Conservation (phyloP, 1,284 basidiomycete species). For the Heterobasidion occidentale region DNA sequence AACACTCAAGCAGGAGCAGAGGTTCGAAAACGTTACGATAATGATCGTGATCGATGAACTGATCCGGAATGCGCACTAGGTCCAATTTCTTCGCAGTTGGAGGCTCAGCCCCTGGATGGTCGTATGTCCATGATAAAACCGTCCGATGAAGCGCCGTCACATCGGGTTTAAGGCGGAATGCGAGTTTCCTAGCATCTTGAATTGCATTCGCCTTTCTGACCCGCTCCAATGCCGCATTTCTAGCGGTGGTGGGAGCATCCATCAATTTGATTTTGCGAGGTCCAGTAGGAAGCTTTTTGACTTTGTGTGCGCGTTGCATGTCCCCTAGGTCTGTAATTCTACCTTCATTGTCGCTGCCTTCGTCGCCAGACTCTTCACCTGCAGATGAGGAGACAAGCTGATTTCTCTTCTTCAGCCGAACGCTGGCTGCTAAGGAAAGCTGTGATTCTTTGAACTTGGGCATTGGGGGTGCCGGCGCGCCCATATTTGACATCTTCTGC, state of each 20-base stretch:
- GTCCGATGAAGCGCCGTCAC: slow-evolving; percentile 71
- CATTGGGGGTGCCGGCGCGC: slow-evolving; percentile 14
- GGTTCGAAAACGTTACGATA: slow-evolving; percentile 82
- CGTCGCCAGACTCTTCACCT: slow-evolving; percentile 47
- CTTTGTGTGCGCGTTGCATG: slow-evolving; percentile 53
- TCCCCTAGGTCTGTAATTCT: slow-evolving; percentile 58
- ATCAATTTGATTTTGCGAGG: slow-evolving; percentile 68
- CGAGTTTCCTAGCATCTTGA: slow-evolving; percentile 56
- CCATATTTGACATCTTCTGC: slow-evolving; percentile 26
- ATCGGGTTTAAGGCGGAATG: slow-evolving; percentile 77
- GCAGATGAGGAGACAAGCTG: slow-evolving; percentile 24
- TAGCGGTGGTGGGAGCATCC: slow-evolving; percentile 40
- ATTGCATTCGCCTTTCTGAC: slow-evolving; percentile 32
- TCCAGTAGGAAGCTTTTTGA: slow-evolving; percentile 43
- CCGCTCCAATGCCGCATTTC: slow-evolving; percentile 39
- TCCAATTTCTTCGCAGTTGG: slow-evolving; percentile 29
- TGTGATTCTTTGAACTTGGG: slow-evolving; percentile 27
- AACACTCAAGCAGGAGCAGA: slow-evolving; percentile 85
- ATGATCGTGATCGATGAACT: slow-evolving; percentile 58
- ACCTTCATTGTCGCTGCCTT: slow-evolving; percentile 48
- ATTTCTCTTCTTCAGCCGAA: not conserved
- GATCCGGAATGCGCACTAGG: slow-evolving; percentile 44
- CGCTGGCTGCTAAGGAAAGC: slow-evolving; percentile 1
- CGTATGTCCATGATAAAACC: slow-evolving; percentile 87
- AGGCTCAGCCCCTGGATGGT: slow-evolving; percentile 55